Evolutionary conservation across 345 rosid species (phyloP).

Genomic region (Salix koriyanagi): DNA sequence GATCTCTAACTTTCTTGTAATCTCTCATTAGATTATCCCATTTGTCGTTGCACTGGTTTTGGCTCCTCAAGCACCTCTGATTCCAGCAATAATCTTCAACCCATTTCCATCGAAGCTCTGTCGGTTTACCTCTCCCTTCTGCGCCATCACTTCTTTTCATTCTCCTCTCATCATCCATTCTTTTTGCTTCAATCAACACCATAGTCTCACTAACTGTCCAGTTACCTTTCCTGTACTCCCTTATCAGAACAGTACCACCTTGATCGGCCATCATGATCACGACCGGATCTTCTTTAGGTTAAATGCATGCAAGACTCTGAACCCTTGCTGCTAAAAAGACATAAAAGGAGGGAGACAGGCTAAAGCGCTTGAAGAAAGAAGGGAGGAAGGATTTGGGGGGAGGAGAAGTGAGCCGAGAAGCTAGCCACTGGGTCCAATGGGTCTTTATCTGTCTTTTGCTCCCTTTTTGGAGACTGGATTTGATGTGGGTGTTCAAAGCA

Average conservation of each 20-base stretch:
- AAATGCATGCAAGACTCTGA: slow-evolving; percentile 21
- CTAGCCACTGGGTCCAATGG: slow-evolving; percentile 6
- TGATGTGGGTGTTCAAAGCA: slow-evolving; percentile 21
- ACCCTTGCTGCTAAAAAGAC: background rate
- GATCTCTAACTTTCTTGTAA: slow-evolving; percentile 81
- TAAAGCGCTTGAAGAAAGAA: background rate
- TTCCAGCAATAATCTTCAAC: slow-evolving; percentile 88
- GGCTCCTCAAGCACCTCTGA: slow-evolving; percentile 70
- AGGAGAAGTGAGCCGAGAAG: slow-evolving; percentile 1
- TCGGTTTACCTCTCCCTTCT: slow-evolving; percentile 43
- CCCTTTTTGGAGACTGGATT: slow-evolving; percentile 25
- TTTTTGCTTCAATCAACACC: slow-evolving; percentile 79
- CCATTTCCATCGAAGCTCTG: slow-evolving; percentile 94
- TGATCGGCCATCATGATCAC: slow-evolving; percentile 49
- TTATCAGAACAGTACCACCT: slow-evolving; percentile 40
- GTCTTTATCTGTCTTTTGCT: slow-evolving; percentile 17
- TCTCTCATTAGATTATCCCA: slow-evolving; percentile 98
- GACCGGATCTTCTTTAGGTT: background rate
- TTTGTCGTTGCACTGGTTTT: slow-evolving; percentile 95
- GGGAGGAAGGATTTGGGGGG: background rate
- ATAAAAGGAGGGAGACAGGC: background rate
- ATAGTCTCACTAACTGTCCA: slow-evolving; percentile 80
- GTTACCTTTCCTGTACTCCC: slow-evolving; percentile 86
- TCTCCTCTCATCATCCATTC: slow-evolving; percentile 79
- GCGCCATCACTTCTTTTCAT: slow-evolving; percentile 51